Base-by-base conservation (phyloP, 2,329 filamentous ascomycete species). In the Stachybotrys elegans region DNA sequence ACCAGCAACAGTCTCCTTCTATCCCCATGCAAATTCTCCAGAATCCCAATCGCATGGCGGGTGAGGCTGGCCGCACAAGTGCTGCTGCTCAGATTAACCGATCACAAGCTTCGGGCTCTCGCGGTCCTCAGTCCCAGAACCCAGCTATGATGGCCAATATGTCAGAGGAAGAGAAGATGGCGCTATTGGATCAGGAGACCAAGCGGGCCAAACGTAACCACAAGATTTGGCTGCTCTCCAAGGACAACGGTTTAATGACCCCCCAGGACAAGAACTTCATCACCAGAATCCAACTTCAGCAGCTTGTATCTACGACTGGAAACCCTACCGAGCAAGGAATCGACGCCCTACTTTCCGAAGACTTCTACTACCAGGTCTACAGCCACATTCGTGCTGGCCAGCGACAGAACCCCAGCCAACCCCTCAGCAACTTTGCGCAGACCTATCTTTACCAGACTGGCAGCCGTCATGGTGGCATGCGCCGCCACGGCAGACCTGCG, bases 201-300 rank as follows among this genome's bases (percentile, higher is more conserved):
- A 93, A 91, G 67, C 83, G 93, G 41, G 91, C 93, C 6, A 98
- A 98, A 74, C 82, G 93, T 34, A 97, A 98, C 60, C 92, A 97
- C 71, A 98, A 98, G 73, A 97, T 98, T 49, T 92, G 91, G 69
- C 74, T 94, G 34, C 71, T 96, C 43, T 95, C 89, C 20, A 90
- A 89, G 68, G 90, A 95, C 57, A 98, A 98, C 59, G 93, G 93
- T 20, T 70, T 98, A 48, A 98, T 98, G 93, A 98, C 93, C 4
- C 93, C 93, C 1, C 92, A 97, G 61, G 93, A 98, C 68, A 98
- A 98, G 75, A 98, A 96, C 63, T 98, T 97, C 67, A 95, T 98
- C 53, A 97, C 93, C 5, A 84, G 93, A 16, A 98, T 98, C 52
- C 93, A 98, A 63, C 76, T 98, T 42, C 93, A 98, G 68, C 93